Percentiles rank a stretch among this genome's conserved stretches.
phyloP scores from a whole-genome alignment of 2,329 filamentous ascomycete genomes.

The Monilinia vaccinii-corymbosi region DNA sequence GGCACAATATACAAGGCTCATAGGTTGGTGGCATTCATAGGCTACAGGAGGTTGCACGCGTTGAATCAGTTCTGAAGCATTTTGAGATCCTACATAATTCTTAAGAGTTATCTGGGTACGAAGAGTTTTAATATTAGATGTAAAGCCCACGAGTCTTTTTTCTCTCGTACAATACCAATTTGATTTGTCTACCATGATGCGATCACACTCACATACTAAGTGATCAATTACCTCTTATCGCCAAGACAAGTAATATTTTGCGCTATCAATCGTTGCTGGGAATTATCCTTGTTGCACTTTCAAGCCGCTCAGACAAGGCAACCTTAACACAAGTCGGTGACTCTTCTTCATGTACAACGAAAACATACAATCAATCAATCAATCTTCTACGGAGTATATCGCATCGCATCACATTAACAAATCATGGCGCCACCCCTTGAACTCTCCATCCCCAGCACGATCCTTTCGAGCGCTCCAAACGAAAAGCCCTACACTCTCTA shows the following conservation, averaged over 20 bases:
- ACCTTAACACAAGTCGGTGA: constrained; percentile 2
- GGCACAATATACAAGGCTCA: constrained; percentile 8
- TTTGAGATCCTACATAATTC: constrained; percentile 9
- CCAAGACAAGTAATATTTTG: background rate
- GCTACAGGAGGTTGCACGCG: constrained; percentile 1
- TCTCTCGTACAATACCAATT: constrained; percentile 2
- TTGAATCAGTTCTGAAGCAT: constrained; percentile 6
- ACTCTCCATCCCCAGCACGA: constrained; percentile 60
- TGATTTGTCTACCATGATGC: background rate
- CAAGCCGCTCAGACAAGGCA: background rate
- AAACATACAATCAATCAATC: background rate
- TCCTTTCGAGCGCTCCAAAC: constrained; percentile 40
- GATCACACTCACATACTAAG: background rate
- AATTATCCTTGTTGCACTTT: constrained; percentile 3
- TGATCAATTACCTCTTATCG: constrained; percentile 3
- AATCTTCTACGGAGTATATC: background rate
- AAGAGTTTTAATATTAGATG: constrained; percentile 7
- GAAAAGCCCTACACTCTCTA: constrained; percentile 62
- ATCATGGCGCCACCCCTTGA: constrained; percentile 56
- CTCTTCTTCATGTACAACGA: background rate
- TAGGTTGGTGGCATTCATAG: constrained; percentile 6
- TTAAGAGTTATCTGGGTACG: background rate
- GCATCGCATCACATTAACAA: background rate
- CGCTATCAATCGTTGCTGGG: background rate
- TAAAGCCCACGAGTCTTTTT: background rate